These are phyloP conservation scores for Tolypocladium amazonense DNA, from an alignment of 2,329 filamentous ascomycete genomes.

Conservation along the genomic window DNA sequence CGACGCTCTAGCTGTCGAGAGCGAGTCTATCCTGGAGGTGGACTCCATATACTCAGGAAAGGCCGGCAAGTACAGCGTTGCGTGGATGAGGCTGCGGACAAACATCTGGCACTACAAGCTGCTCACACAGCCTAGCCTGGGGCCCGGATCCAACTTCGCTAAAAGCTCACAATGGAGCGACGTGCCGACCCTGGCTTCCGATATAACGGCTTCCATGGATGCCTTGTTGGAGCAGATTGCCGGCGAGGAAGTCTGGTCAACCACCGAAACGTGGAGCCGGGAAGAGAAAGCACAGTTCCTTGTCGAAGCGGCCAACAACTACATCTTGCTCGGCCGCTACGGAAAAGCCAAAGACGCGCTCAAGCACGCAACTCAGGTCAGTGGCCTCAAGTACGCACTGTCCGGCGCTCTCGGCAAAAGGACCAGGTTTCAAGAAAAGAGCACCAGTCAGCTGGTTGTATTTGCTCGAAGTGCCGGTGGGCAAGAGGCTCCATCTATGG, in stretches of 20 bases:
- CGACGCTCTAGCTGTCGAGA: slow-evolving; percentile 9
- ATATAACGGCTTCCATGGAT: slow-evolving; percentile 31
- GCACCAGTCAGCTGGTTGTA: slow-evolving; percentile 81
- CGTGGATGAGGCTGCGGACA: slow-evolving; percentile 60
- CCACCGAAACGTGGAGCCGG: slow-evolving; percentile 24
- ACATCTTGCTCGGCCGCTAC: slow-evolving; percentile 77
- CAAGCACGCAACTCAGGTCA: slow-evolving; percentile 51
- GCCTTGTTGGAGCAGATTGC: slow-evolving; percentile 29
- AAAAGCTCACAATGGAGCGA: slow-evolving; percentile 49
- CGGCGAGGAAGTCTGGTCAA: slow-evolving; percentile 25
- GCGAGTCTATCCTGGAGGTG: slow-evolving; percentile 13
- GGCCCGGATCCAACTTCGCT: slow-evolving; percentile 42
- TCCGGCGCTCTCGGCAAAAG: slow-evolving; percentile 81
- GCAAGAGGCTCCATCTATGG: slow-evolving; percentile 9
- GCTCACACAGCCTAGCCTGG: slow-evolving; percentile 44
- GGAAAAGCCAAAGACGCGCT: slow-evolving; percentile 63
- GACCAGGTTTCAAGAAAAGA: slow-evolving; percentile 69
- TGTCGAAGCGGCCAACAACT: slow-evolving; percentile 71
- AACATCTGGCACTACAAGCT: slow-evolving; percentile 60
- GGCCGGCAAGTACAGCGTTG: slow-evolving; percentile 33
- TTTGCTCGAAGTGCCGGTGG: slow-evolving; percentile 62
- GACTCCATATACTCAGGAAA: slow-evolving; percentile 18
- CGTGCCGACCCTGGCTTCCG: slow-evolving; percentile 42
- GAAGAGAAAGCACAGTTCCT: slow-evolving; percentile 59
- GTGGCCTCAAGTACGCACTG: slow-evolving; percentile 70